Percentiles rank a stretch among this genome's conserved stretches.
Evolutionary conservation across 2,329 filamentous ascomycete species (phyloP).

Genomic region (Tolypocladium tropicale): DNA sequence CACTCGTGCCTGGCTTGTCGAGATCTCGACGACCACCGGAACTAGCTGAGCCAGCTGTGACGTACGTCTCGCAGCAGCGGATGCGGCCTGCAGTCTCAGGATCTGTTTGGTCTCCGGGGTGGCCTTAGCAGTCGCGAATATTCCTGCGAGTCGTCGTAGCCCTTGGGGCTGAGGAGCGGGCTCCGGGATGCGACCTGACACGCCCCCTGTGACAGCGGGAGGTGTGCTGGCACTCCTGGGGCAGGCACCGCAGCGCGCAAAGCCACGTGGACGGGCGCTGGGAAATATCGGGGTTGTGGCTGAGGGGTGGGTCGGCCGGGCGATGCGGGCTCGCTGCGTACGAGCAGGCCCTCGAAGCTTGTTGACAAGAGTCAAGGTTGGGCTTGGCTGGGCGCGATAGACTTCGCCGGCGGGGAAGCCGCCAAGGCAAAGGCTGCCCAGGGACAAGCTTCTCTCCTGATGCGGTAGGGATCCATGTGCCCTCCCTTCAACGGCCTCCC

Average conservation of each 20-base stretch:
- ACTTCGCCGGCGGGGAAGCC: neutral
- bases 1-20: neutral
- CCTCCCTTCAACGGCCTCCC: neutral
- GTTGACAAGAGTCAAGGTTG: neutral
- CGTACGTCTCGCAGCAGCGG: neutral
- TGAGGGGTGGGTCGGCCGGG: neutral
- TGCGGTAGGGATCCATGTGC: neutral
- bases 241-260: neutral
- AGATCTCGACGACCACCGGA: neutral
- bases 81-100: neutral
- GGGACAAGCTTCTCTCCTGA: neutral
- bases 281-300: neutral
- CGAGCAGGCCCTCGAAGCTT: no score
- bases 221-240: no score
- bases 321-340: no score
- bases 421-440: neutral
- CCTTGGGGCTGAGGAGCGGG: neutral
- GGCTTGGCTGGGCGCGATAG: neutral
- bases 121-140: neutral
- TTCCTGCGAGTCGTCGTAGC: neutral
- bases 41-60: neutral
- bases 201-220: neutral
- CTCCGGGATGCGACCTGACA: neutral
- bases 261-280: neutral
- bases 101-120: neutral